Base-by-base conservation (phyloP, 306 rosid species). In the Urtica urens region DNA sequence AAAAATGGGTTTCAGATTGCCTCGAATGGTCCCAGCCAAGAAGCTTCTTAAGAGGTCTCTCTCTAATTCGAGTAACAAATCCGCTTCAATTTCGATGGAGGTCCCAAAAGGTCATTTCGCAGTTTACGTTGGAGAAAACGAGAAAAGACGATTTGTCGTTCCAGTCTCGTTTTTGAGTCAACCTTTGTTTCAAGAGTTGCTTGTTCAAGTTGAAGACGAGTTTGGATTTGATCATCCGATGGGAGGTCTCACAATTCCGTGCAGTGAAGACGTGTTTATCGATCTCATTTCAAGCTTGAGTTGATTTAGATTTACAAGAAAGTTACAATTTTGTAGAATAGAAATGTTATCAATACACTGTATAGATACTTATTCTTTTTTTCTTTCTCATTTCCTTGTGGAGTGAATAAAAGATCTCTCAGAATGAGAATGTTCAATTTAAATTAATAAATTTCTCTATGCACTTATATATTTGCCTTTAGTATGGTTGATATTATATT, bases 81-180 rank as follows among this genome's bases (percentile, higher is more conserved):
- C 49, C 18, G 29, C 13, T 24, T 57, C 53, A 25, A 65, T 31
- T 7, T 38, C 35, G 6, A 14, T 4, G 37, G 65, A 67, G 34
- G 66, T 79, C 18, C 72, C 72, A 22, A 72, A 69, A 52, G 79
- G 73, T 35, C 30, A 60, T 30, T 46, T 68, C 38, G 76, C 83
- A 2, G 72, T 77, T 1, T 77, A 76, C 18, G 79, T 77, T 25
- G 81, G 84, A 22, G 75, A 60, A 55, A 45, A 17, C 43, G 55
- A 76, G 29, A 46, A 46, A 11, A 46, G 15, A 18, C 35, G 51
- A 19, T 23, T 46, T 26, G 34, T 42, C 2, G 10, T 78, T 51
- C 79, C 72, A 1, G 30, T 62, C 13, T 42, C 66, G 23, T 39
- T 53, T 72, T 39, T 78, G 61, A 70, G 68, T 34, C 57, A 68